phyloP scores from a whole-genome alignment of 2,329 filamentous ascomycete genomes.

The Neonectria coccinea region DNA sequence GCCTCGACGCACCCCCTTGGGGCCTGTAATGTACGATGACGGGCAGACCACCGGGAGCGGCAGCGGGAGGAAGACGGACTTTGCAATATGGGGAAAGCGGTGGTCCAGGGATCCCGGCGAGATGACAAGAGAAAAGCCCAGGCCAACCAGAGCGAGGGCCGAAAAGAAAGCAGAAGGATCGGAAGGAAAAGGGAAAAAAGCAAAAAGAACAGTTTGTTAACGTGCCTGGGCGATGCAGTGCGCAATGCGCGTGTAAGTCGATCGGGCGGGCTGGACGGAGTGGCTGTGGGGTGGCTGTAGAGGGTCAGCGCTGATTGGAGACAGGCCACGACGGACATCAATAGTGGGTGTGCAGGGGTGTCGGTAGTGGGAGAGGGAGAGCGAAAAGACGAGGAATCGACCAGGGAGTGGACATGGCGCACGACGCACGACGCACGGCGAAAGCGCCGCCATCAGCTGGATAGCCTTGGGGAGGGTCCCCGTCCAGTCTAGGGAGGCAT shows the following conservation, averaged over 20 bases:
- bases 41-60: conserved; percentile 14
- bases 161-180: conserved; percentile 28
- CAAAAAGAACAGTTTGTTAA: conserved; percentile 40
- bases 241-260: conserved; percentile 41
- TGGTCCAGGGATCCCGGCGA: conserved; percentile 12
- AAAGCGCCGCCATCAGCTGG: conserved; percentile 43
- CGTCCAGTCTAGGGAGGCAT: background rate
- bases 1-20: conserved; percentile 26
- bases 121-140: conserved; percentile 22
- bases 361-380: conserved; percentile 39
- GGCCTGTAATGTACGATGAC: conserved; percentile 23
- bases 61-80: conserved; percentile 19
- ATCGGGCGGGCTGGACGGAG: conserved; percentile 33
- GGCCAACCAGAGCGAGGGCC: conserved; percentile 19
- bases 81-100: background rate
- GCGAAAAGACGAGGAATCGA: background rate
- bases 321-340: conserved; percentile 24
- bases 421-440: conserved; percentile 37
- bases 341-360: conserved; percentile 47
- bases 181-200: conserved; percentile 17
- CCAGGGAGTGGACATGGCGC: conserved; percentile 22
- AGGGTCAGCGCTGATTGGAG: conserved; percentile 40
- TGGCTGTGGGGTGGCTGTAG: conserved; percentile 44
- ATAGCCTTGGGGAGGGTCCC: conserved; percentile 14
- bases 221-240: conserved; percentile 41